Base-by-base conservation (phyloP, 805 yeast species). In the Metschnikowia santaceciliae region DNA sequence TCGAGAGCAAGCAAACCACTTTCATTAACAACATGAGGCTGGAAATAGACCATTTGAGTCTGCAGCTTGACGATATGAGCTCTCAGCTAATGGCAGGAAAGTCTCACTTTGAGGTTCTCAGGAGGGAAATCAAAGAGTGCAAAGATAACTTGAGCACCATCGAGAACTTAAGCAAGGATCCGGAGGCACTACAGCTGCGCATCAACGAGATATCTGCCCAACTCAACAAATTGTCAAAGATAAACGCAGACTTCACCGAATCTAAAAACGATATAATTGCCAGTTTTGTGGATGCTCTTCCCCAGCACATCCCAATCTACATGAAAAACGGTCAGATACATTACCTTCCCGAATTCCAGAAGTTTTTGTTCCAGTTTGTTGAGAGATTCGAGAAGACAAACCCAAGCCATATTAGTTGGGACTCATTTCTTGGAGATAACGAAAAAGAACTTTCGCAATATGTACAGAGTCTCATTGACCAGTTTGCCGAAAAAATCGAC, bases 281-380 rank as follows among this genome's bases (percentile, higher is more conserved):
- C 6, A 57, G 62, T 2, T 51, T 68, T 6, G 26, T 65, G 1
- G 53, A 55, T 3, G 42, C 54, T 2, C 56, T 72, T 19, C 75
- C 76, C 3, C 54, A 59, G 2, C 61, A 63, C 23, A 55, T 71
- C 11, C 76, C 76, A 0, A 65, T 68, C 1, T 69, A 62, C 52
- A 53, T 65, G 20, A 65, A 66, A 46, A 58, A 72, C 47, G 58
- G 59, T 11, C 67, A 69, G 45, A 61, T 74, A n/a, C 75, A 70
- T 48, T 68, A 67, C 43, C 50, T 65, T 3, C 76, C 77, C 0
- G 75, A 71, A 50, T 73, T 74, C 52, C 71, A 67, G 36, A 64
- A 66, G 41, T 71, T 63, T 50, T 56, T 72, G 45, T 64, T 60
- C 48, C 58, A 61, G 33, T 70, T 72, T 44, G 53, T 71, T 19